Evolutionary conservation across 2,329 filamentous ascomycete species (phyloP), one percentile per base, ranked within the genome.

Genomic region (Geosmithia morbida): DNA sequence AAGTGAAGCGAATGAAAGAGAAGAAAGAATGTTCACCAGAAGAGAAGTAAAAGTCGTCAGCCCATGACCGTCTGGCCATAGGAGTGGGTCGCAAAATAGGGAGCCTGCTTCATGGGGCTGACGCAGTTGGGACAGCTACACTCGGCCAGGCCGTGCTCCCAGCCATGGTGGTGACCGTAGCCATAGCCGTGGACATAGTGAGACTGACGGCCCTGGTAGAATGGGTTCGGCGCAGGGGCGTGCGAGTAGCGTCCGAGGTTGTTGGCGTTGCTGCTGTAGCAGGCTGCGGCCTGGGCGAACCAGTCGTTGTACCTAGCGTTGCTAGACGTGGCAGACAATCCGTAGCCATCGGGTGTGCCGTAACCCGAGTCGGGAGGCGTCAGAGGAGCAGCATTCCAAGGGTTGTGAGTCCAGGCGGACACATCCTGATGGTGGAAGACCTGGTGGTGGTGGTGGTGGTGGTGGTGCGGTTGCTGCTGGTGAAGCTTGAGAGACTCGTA

Each of bases 351-450:
- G 4, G 76, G 76, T 0, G 75, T 80, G 42, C 75, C 74, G 48
- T 79, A 79, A 6, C 76, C 76, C 18, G 76, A 79, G 51, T 79
- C 76, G 1, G 76, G 76, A 2, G 76, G 76, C 0, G 76, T 79
- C 48, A 79, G 61, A 7, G 74, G 74, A 44, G 69, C 68, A 44
- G 69, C 68, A 13, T 61, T 63, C 67, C 67, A 65, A 14, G 70
- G 64, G 50, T 70, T 70, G 48, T 66, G 64, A 33, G 63, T 56
- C 66, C 71, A 71, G 2, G 63, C 59, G 13, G 47, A 33, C 16
- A 61, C 60, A 43, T 77, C 72, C 33, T 67, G 69, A 4, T 65
- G 52, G 40, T 66, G 66, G 53, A 71, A 77, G 39, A 45, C 53
- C 37, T 5, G 33, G 11, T 37, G 33, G 33, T 37, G 33, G 11